phyloP scores from a whole-genome alignment of 2,329 filamentous ascomycete species.

The Sporothrix humicola region DNA sequence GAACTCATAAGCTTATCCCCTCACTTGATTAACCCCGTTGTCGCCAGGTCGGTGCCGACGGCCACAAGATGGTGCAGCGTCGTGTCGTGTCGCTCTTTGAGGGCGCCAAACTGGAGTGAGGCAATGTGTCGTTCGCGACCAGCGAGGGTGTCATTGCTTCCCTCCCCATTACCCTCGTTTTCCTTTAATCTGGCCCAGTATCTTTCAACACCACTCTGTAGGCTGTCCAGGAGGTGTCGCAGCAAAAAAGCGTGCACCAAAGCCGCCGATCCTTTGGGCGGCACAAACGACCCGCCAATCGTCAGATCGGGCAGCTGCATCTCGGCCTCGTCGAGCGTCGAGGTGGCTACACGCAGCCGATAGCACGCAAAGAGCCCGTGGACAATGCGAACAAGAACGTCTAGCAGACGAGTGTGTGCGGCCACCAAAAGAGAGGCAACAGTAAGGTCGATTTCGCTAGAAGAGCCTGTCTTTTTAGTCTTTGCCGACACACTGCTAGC shows the following conservation, averaged over 20 bases:
- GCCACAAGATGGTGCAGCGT: slow-evolving; percentile 21
- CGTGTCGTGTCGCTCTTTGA: slow-evolving; percentile 15
- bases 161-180: neutral
- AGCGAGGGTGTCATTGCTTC: neutral
- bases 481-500: neutral
- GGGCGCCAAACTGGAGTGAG: neutral
- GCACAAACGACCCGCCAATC: slow-evolving; percentile 48
- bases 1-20: neutral
- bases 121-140: neutral
- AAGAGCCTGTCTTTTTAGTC: neutral
- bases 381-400: slow-evolving; percentile 47
- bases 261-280: slow-evolving; percentile 44
- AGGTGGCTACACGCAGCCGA: slow-evolving; percentile 42
- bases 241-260: slow-evolving; percentile 46
- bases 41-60: slow-evolving; percentile 19
- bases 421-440: slow-evolving; percentile 48
- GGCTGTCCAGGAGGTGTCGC: slow-evolving; percentile 42
- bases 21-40: slow-evolving; percentile 24
- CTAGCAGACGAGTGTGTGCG: slow-evolving; percentile 48
- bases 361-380: slow-evolving; percentile 45
- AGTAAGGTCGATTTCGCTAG: slow-evolving; percentile 44
- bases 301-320: slow-evolving; percentile 50
- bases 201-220: slow-evolving; percentile 33
- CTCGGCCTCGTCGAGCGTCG: slow-evolving; percentile 37
- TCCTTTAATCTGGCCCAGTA: neutral